Conservation (phyloP, 208 protist genomes). For the Leptomonas pyrrhocoris region DNA sequence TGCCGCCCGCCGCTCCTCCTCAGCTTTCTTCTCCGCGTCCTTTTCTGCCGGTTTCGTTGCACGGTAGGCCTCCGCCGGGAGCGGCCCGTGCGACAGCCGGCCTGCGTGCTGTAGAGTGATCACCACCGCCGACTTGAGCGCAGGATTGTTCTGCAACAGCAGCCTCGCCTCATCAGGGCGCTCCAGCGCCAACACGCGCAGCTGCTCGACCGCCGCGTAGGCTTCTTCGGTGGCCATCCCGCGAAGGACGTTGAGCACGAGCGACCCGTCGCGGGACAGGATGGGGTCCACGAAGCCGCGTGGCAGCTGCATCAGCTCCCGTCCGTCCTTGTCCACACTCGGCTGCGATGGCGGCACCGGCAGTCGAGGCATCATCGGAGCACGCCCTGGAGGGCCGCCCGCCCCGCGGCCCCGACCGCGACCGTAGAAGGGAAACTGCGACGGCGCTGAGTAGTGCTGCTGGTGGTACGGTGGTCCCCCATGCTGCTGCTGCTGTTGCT, state of each 20-base stretch:
- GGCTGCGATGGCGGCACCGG: constrained; percentile 7
- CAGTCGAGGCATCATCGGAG: constrained; percentile 18
- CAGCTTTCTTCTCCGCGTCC: constrained; percentile 10
- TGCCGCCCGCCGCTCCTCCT: constrained; percentile 2
- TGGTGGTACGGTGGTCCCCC: neutral
- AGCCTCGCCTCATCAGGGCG: constrained; percentile 60
- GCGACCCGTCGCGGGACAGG: constrained; percentile 59
- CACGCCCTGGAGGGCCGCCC: constrained; percentile 13
- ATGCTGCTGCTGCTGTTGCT: neutral
- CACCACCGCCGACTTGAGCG: constrained; percentile 69
- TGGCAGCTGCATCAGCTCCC: constrained; percentile 58
- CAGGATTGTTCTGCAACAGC: constrained; percentile 72
- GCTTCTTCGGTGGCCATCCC: constrained; percentile 62
- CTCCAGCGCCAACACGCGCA: constrained; percentile 82
- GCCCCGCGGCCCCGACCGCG: constrained; percentile 17
- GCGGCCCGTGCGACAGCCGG: constrained; percentile 41
- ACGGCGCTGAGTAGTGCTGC: neutral
- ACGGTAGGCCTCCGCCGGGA: constrained; percentile 63
- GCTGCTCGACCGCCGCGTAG: constrained; percentile 90
- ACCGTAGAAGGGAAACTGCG: neutral
- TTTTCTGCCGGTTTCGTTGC: neutral
- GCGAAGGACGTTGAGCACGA: constrained; percentile 59
- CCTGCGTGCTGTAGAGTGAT: constrained; percentile 88
- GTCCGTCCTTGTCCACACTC: constrained; percentile 26
- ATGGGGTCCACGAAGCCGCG: constrained; percentile 63